Conservation (phyloP, 768 basidiomycete species). For the Phylloporus scabripes region DNA sequence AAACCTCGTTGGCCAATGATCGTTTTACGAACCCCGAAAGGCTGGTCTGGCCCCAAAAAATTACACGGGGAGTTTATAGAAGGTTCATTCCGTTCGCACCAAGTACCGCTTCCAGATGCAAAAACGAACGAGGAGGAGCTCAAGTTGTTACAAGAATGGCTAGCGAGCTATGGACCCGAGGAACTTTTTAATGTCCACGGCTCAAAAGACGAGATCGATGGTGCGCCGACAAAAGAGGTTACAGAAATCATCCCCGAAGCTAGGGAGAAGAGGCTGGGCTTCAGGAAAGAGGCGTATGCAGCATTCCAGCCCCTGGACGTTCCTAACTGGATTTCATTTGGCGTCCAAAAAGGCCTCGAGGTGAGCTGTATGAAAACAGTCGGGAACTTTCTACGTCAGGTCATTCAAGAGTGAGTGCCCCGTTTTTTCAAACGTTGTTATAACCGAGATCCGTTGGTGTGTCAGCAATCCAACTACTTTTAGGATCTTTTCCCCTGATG, state of each 20-base stretch:
- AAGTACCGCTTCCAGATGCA: slow-evolving; percentile 78
- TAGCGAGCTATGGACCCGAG: slow-evolving; percentile 60
- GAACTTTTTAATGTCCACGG: slow-evolving; percentile 51
- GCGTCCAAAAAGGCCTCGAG: slow-evolving; percentile 48
- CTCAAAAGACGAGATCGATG: slow-evolving; percentile 29
- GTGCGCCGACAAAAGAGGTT: slow-evolving; percentile 50
- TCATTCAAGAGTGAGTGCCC: slow-evolving; percentile 45
- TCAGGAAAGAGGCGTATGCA: slow-evolving; percentile 62
- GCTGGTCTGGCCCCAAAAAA: slow-evolving; percentile 63
- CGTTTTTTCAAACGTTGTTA: background rate
- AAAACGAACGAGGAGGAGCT: slow-evolving; percentile 64
- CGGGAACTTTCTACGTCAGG: slow-evolving; percentile 51
- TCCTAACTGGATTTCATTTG: slow-evolving; percentile 59
- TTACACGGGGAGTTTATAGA: slow-evolving; percentile 70
- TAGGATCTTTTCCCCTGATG: slow-evolving; percentile 90
- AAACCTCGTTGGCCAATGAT: slow-evolving; percentile 93
- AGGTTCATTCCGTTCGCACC: slow-evolving; percentile 81
- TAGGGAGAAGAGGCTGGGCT: slow-evolving; percentile 61
- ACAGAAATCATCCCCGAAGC: slow-evolving; percentile 51
- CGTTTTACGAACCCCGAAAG: slow-evolving; percentile 81
- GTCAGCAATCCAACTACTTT: slow-evolving; percentile 67
- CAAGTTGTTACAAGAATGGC: slow-evolving; percentile 61
- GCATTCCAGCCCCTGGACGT: slow-evolving; percentile 55
- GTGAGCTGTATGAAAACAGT: slow-evolving; percentile 75
- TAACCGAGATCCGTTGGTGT: background rate